These are phyloP conservation scores for Paramyrothecium sp. DNA, from an alignment of 2,329 filamentous ascomycete genomes.

Conservation along the genomic window DNA sequence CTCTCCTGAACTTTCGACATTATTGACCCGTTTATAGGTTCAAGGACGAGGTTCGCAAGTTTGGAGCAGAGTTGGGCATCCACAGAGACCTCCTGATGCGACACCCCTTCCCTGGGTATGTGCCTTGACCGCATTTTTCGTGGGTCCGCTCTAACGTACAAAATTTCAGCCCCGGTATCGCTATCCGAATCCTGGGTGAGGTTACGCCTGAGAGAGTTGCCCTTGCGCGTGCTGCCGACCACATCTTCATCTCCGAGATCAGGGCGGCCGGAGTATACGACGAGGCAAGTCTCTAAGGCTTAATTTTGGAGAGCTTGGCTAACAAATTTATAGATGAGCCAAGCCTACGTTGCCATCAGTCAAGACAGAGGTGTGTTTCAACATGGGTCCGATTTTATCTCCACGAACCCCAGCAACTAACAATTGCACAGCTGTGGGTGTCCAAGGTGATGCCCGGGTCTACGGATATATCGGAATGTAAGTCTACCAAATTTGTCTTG, in stretches of 20 bases:
- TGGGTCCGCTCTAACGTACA: too few relatives aligned
- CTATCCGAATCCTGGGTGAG: slow-evolving; percentile 78
- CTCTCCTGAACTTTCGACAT: too few relatives aligned
- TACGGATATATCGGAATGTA: slow-evolving; percentile 28
- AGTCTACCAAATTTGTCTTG: too few relatives aligned
- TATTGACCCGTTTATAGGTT: slow-evolving; percentile 45
- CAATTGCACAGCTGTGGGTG: slow-evolving; percentile 31
- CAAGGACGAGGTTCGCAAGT: slow-evolving; percentile 67
- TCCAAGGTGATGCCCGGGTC: slow-evolving; percentile 25
- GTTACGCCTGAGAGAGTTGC: slow-evolving; percentile 73
- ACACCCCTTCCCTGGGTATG: slow-evolving; percentile 76
- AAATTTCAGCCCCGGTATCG: slow-evolving; percentile 65
- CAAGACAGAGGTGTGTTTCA: slow-evolving; percentile 16
- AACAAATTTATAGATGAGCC: slow-evolving; percentile 15
- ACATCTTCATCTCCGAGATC: slow-evolving; percentile 75
- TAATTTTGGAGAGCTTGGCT: slow-evolving; percentile 4
- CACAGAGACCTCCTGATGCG: slow-evolving; percentile 29
- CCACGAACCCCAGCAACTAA: too few relatives aligned
- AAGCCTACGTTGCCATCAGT: slow-evolving; percentile 23
- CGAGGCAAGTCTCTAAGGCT: slow-evolving; percentile 17
- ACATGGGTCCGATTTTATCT: too few relatives aligned
- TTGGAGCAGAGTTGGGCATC: slow-evolving; percentile 29
- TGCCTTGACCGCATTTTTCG: too few relatives aligned
- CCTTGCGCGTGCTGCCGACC: slow-evolving; percentile 70
- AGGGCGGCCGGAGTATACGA: slow-evolving; percentile 60